Evolutionary conservation across 2,329 filamentous ascomycete species (phyloP).

Genomic region (Hyphodiscus sp.): DNA sequence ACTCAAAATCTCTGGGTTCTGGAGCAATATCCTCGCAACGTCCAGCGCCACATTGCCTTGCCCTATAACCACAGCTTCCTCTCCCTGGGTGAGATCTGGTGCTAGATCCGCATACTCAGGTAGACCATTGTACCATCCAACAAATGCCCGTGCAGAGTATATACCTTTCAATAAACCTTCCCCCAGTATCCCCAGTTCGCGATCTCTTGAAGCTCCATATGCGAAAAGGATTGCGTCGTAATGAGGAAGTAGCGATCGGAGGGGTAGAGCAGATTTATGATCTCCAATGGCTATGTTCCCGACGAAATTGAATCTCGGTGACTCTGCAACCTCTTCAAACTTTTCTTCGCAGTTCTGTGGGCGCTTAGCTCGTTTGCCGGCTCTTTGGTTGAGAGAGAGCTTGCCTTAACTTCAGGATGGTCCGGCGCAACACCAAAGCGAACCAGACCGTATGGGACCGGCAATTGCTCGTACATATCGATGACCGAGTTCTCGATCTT

Average conservation of each 20-base stretch:
- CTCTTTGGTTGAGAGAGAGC: background rate
- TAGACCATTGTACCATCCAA: slow-evolving; percentile 97
- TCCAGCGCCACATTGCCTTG: slow-evolving; percentile 96
- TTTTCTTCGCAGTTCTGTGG: slow-evolving; percentile 86
- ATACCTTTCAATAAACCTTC: slow-evolving; percentile 68
- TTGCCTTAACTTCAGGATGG: slow-evolving; percentile 93
- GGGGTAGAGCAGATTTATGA: slow-evolving; percentile 47
- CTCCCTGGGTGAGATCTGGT: slow-evolving; percentile 67
- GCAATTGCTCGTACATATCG: slow-evolving; percentile 95
- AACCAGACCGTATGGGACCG: slow-evolving; percentile 87
- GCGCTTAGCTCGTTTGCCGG: slow-evolving; percentile 4
- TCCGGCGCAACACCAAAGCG: slow-evolving; percentile 96
- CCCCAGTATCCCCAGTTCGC: slow-evolving; percentile 69
- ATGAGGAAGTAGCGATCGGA: slow-evolving; percentile 65
- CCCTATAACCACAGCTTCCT: slow-evolving; percentile 82
- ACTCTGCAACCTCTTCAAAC: slow-evolving; percentile 80
- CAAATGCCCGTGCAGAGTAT: slow-evolving; percentile 85
- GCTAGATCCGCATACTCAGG: slow-evolving; percentile 69
- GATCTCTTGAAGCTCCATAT: slow-evolving; percentile 85
- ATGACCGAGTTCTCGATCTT: slow-evolving; percentile 66
- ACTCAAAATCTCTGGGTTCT: slow-evolving; percentile 63
- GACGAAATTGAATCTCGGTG: slow-evolving; percentile 79
- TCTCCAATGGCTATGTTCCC: slow-evolving; percentile 80
- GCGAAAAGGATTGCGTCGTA: slow-evolving; percentile 92
- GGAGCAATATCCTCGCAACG: slow-evolving; percentile 80